Percentiles rank a stretch among this genome's conserved stretches.
These are phyloP conservation scores for Salix arbutifolia DNA, from an alignment of 345 rosid genomes.

Conservation along the genomic window DNA sequence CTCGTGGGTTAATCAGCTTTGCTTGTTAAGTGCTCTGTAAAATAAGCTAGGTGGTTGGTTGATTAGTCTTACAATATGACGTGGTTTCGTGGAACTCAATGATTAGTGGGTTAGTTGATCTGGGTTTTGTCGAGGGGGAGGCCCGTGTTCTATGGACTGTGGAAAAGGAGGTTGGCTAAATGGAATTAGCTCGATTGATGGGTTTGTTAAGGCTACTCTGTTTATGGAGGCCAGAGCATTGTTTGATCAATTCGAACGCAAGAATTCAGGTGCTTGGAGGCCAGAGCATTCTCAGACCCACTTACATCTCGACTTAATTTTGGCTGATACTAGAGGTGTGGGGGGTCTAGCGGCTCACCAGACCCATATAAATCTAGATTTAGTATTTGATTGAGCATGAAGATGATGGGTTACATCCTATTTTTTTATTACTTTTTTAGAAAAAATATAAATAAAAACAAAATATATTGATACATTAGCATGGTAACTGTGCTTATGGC, in stretches of 20 bases:
- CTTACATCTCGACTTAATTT: no score
- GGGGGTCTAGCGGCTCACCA: no score
- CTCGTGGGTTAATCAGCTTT: conserved; percentile 4
- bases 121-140: conserved; percentile 8
- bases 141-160: conserved; percentile 14
- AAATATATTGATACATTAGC: not conserved
- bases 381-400: no score
- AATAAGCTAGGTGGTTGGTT: not conserved
- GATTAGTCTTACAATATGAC: not conserved
- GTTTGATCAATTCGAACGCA: conserved; percentile 10
- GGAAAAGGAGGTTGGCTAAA: conserved; percentile 7
- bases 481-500: conserved; percentile 18
- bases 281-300: no score
- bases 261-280: conserved; percentile 13
- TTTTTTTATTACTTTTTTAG: no score
- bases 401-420: no score
- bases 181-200: conserved; percentile 24
- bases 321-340: no score
- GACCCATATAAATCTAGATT: no score
- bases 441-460: no score
- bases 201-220: conserved; percentile 3
- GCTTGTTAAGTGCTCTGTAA: conserved; percentile 7
- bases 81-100: conserved; percentile 14
- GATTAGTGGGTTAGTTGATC: conserved; percentile 6
- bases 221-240: conserved; percentile 4